These are phyloP conservation scores for Exobasidium rhododendri DNA, from an alignment of 1,284 basidiomycete genomes.

Conservation along the genomic window DNA sequence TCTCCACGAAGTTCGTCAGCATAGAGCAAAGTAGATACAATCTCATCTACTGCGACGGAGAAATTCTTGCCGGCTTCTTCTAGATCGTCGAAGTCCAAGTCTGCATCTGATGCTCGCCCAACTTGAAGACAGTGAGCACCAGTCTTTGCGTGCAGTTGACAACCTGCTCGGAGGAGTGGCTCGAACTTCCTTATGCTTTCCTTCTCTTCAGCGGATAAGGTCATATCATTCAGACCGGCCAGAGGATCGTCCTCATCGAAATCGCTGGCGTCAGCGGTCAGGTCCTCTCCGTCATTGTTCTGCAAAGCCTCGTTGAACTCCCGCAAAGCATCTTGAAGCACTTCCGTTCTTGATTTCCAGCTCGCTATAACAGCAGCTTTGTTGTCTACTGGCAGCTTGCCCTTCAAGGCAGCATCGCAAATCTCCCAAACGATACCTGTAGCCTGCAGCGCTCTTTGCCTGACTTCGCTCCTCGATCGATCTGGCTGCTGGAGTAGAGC, in stretches of 20 bases:
- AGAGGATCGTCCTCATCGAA: background rate
- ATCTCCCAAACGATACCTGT: constrained; percentile 4
- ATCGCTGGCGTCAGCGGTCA: background rate
- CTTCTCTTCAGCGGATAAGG: constrained; percentile 1
- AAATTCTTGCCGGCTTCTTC: background rate
- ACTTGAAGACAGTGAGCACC: background rate
- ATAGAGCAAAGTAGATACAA: constrained; percentile 6
- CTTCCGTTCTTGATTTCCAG: background rate
- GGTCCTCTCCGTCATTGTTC: constrained; percentile 13
- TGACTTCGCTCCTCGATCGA: background rate
- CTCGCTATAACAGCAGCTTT: constrained; percentile 14
- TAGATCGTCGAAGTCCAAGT: constrained; percentile 1
- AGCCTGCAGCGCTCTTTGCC: constrained; percentile 3
- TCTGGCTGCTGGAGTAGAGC: background rate
- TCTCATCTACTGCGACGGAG: background rate
- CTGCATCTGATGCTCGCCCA: background rate
- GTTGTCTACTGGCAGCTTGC: constrained; percentile 18
- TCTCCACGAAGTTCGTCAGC: background rate
- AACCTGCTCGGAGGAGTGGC: background rate
- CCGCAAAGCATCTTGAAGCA: constrained; percentile 11
- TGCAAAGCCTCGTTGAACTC: constrained; percentile 4
- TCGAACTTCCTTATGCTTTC: background rate
- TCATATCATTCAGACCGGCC: background rate
- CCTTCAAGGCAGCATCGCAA: constrained; percentile 19
- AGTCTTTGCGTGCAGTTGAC: background rate